Conservation (phyloP, 345 rosid species). For the Conringia planisiliqua region DNA sequence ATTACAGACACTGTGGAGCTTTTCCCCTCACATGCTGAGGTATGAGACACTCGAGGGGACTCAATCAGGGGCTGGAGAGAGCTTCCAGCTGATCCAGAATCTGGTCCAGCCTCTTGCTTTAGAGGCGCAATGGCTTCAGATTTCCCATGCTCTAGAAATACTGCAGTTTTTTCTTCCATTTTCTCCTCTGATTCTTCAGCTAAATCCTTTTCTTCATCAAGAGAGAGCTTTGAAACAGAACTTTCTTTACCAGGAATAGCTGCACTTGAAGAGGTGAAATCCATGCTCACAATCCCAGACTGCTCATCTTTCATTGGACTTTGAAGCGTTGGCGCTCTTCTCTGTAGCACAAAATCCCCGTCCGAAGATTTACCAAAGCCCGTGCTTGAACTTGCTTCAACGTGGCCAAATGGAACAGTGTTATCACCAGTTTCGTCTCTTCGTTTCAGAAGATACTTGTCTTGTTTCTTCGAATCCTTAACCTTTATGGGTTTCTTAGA, state of each 20-base stretch:
- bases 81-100: conserved; percentile 35
- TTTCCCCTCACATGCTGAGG: conserved; percentile 38
- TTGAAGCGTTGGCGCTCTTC: conserved; percentile 45
- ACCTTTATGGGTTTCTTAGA: conserved; percentile 61
- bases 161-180: conserved; percentile 25
- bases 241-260: conserved; percentile 36
- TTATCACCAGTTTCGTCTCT: conserved; percentile 60
- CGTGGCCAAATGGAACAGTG: conserved; percentile 35
- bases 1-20: conserved; percentile 39
- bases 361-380: conserved; percentile 42
- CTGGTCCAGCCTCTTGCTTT: conserved; percentile 37
- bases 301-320: conserved; percentile 40
- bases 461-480: conserved; percentile 77
- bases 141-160: conserved; percentile 35
- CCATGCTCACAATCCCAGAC: conserved; percentile 33
- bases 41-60: conserved; percentile 30
- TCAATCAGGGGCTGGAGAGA: conserved; percentile 36
- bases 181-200: conserved; percentile 27
- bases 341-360: conserved; percentile 73
- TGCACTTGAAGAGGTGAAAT: conserved; percentile 35
- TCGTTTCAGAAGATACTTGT: conserved; percentile 73
- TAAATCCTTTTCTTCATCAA: conserved; percentile 29
- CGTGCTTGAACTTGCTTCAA: conserved; percentile 34
- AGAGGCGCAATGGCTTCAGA: conserved; percentile 31
- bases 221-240: conserved; percentile 29